A percentile compares a stretch with the other conserved stretches of the same genome.
Conservation (phyloP, 2,329 filamentous ascomycete genomes). For the Canariomyces notabilis region DNA sequence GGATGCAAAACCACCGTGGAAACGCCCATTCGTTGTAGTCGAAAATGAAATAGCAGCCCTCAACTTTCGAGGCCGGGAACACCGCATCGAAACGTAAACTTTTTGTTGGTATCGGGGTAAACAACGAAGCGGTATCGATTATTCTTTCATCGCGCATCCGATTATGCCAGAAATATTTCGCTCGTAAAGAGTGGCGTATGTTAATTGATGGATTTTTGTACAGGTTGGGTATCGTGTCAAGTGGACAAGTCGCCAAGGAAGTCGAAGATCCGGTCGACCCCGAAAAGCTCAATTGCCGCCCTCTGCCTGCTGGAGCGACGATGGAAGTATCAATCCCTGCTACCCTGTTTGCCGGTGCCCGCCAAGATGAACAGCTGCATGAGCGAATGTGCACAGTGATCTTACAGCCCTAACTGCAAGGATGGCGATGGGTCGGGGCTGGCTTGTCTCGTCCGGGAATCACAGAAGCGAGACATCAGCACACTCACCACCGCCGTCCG, state of each 20-base stretch:
- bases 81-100: slow-evolving; percentile 28
- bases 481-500: slow-evolving; percentile 50
- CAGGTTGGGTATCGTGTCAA: slow-evolving; percentile 25
- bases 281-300: slow-evolving; percentile 17
- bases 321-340: slow-evolving; percentile 41
- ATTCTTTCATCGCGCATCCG: slow-evolving; percentile 30
- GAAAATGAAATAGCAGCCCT: slow-evolving; percentile 31
- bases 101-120: slow-evolving; percentile 28
- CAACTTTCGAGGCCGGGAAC: slow-evolving; percentile 38
- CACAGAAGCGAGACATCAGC: slow-evolving; percentile 32
- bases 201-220: slow-evolving; percentile 33
- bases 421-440: slow-evolving; percentile 33
- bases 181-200: slow-evolving; percentile 29
- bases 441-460: slow-evolving; percentile 29
- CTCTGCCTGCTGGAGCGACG: slow-evolving; percentile 36
- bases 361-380: slow-evolving; percentile 46
- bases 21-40: slow-evolving; percentile 39
- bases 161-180: slow-evolving; percentile 24
- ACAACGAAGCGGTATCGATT: slow-evolving; percentile 31
- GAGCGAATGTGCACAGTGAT: slow-evolving; percentile 35
- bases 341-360: slow-evolving; percentile 39
- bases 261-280: slow-evolving; percentile 30
- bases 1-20: slow-evolving; percentile 37
- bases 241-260: slow-evolving; percentile 18
- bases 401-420: slow-evolving; percentile 34